Evolutionary conservation across 768 basidiomycete species (phyloP).

Genomic region (Trametes elegans): DNA sequence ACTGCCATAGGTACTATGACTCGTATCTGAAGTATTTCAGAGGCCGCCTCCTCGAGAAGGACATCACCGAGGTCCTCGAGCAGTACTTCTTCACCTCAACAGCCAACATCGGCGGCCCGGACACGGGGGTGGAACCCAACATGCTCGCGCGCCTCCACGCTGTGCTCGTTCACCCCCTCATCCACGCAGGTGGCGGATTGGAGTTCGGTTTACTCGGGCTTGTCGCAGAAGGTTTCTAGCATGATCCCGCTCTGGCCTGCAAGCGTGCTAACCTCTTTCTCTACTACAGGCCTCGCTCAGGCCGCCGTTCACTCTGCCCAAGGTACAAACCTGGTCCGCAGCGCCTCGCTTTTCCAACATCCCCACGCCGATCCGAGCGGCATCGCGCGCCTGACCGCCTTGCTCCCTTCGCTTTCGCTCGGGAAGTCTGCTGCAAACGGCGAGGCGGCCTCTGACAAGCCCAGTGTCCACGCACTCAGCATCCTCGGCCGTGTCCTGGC

Average conservation of each 20-base stretch:
- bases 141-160: slow-evolving; percentile 58
- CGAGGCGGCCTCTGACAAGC: background rate
- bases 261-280: background rate
- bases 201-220: slow-evolving; percentile 63
- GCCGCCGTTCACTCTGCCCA: slow-evolving; percentile 45
- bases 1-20: slow-evolving; percentile 48
- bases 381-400: slow-evolving; percentile 1
- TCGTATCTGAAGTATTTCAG: slow-evolving; percentile 59
- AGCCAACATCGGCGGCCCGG: slow-evolving; percentile 22
- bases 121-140: slow-evolving; percentile 37
- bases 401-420: slow-evolving; percentile 12
- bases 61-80: slow-evolving; percentile 48
- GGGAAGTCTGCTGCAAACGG: too few relatives aligned
- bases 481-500: slow-evolving; percentile 54
- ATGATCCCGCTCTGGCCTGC: background rate
- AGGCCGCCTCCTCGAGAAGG: slow-evolving; percentile 38
- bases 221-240: slow-evolving; percentile 53
- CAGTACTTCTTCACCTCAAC: slow-evolving; percentile 54
- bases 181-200: slow-evolving; percentile 59
- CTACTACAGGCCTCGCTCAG: slow-evolving; percentile 48
- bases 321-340: slow-evolving; percentile 35
- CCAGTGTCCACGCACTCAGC: slow-evolving; percentile 44
- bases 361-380: background rate
- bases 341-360: slow-evolving; percentile 26
- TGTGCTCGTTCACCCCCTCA: slow-evolving; percentile 62